Evolutionary conservation across 2,329 filamentous ascomycete species (phyloP), one percentile per base, ranked within the genome.

Genomic region (Apiospora hydei): DNA sequence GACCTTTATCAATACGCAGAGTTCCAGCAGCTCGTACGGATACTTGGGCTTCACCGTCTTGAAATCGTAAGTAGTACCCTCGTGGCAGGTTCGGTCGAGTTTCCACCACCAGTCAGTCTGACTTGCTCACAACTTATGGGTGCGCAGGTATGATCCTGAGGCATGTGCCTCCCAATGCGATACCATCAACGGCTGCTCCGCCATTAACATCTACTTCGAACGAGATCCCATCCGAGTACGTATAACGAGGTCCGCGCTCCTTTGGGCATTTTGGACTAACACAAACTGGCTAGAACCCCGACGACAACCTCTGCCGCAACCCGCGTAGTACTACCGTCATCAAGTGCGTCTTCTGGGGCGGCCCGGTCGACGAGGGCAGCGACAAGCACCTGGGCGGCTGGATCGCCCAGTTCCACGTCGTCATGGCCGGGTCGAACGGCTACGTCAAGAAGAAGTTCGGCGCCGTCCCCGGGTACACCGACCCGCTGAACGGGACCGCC

Each of bases 381-480:
- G 75, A 77, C 53, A 75, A 73, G 43, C 77, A 78, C 70, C 18
- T 18, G 3, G 78, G 78, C 4, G 71, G 75, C 26, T 76, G 64
- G 46, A 69, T 74, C n/a, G 71, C 67, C 16, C 46, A 76, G 18
- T 80, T 80, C 73, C 74, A 80, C 13, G 81, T 85, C 49, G 79
- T 82, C 46, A 83, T 85, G 64, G 79, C 83, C 30, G 84, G 81
- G n/a, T 84, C 81, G 51, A 84, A 85, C 71, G 84, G 82, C 8
- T 73, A 82, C 72, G 76, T 77, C 69, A 78, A 77, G 71, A 75
- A 71, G 4, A 71, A 57, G 21, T 51, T 76, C 51, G 71, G 72
- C 47, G 11, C 70, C 1, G 64, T 78, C 1, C 69, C 74, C 8
- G 76, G 77, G 4, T 73, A 71, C 57, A 68, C 51, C 1, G 47